Evolutionary conservation across 2,329 filamentous ascomycete genomes (phyloP), one percentile per base, ranked within the genome.

Genomic region (Fusarium sp.): DNA sequence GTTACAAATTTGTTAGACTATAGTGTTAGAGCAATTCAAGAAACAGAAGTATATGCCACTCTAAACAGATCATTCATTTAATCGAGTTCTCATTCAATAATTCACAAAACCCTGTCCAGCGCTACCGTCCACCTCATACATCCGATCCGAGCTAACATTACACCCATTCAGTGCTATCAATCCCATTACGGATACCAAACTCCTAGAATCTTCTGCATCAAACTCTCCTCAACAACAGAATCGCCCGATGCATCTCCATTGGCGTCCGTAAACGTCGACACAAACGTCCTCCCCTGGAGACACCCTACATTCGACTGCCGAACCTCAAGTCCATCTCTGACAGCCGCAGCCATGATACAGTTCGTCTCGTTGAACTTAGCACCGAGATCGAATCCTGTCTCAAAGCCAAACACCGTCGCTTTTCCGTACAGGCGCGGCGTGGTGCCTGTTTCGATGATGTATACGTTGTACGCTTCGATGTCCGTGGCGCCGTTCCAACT

Each of bases 401-500:
- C 73, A 11, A 75, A 75, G 0, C 73, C 73, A 3, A 10, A 17
- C 0, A 30, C 41, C 0, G 35, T 19, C 0, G 65, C 46, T 40
- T 23, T 53, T 0, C 70, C 73, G 1, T 69, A 7, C 0, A 47
- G 41, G 4, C 20, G 47, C 15, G 62, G 37, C 3, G 32, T 46
- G 2, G 33, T 30, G 17, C 56, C 57, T 9, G 40, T 30, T 8
- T 66, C 55, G 0, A 65, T 33, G 0, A 50, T 11, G 27, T 75
- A 75, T 1, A 75, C 41, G 10, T 71, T 71, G 64, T 72, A 75
- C 2, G 46, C 13, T 2, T 73, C 64, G 3, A 75, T 64, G 4
- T 74, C 73, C 0, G 73, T 75, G 4, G 71, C 73, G 0, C 73
- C 73, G 35, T 75, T 75, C 73, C 73, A 75, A 48, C 67, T 72